Evolutionary conservation across 768 basidiomycete genomes (phyloP), one percentile per base, ranked within the genome.

Genomic region (Rickenella mellea): DNA sequence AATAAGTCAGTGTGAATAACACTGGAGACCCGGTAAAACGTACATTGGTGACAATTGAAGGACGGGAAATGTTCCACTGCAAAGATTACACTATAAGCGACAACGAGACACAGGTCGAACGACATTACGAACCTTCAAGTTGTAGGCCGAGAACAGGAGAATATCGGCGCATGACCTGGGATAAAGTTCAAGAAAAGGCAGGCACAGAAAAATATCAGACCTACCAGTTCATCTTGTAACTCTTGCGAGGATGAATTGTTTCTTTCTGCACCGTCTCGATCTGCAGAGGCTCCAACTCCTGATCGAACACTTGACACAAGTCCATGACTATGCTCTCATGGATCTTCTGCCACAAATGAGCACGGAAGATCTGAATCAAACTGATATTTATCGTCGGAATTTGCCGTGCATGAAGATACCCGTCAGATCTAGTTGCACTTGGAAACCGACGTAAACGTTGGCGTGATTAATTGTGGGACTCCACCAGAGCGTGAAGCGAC

Each of bases 231-330:
- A 99, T 98, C 77, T 99, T 99, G 78, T 99, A 99, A 71, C 91
- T 94, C 73, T 97, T 97, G 66, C 94, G 86, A 53, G 94, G 94
- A 61, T 94, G 96, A 47, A 99, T 99, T 0, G 96, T 97, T 64
- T 99, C 96, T 65, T 99, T 99, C 63, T 98, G 96, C 0, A 99
- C 96, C 0, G 93, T 98, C 70, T 98, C 96, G 53, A 99, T 99
- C 53, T 96, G 92, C 11, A 99, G 67, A 3, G 96, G 93, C 59
- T 99, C 96, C 25, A 99, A 71, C 57, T 99, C 96, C 64, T 97
- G 93, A 65, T 99, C 96, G 54, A 99, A 96, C 15, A 98, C 94
- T 74, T 98, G 94, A 67, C 93, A 96, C 65, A 92, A 57, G 69
- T 91, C 88, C 86, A 91, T 90, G 47, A 91, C 87, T 28, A 90